Evolutionary conservation across 208 protist species (phyloP).

Genomic region (Leishmania guyanensis): DNA sequence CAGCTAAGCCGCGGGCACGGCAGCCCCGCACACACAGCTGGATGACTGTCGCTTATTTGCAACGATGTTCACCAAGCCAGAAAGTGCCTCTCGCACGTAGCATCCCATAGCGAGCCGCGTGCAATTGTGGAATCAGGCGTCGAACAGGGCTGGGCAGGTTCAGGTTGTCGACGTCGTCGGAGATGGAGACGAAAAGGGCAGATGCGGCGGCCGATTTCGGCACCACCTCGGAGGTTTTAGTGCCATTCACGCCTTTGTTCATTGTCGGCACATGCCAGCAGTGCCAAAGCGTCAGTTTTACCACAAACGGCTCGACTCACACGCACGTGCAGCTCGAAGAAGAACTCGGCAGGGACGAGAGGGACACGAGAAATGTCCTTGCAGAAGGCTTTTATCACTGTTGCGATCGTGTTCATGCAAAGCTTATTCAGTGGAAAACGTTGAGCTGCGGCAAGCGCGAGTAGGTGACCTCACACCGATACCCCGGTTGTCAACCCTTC

Average conservation of each 20-base stretch:
- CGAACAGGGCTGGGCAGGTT: background rate
- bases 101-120: background rate
- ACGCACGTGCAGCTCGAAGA: constrained; percentile 50
- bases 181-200: background rate
- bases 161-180: background rate
- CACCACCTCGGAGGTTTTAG: background rate
- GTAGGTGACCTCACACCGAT: constrained; percentile 57
- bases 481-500: constrained; percentile 22
- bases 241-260: background rate
- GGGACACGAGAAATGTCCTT: constrained; percentile 12
- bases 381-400: constrained; percentile 26
- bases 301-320: constrained; percentile 33
- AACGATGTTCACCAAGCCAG: background rate
- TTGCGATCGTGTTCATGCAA: constrained; percentile 27
- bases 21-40: background rate
- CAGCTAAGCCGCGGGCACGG: background rate
- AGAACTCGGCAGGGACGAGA: constrained; percentile 25
- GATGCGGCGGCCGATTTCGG: background rate
- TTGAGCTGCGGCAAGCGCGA: constrained; percentile 35
- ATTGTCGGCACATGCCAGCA: too few relatives aligned
- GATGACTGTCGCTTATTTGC: background rate
- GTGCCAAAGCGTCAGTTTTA: constrained; percentile 15
- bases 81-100: background rate
- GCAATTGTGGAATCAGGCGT: background rate
- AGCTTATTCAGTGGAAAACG: constrained; percentile 28